Base-by-base conservation (phyloP, 2,329 filamentous ascomycete species). In the Talaromyces islandicus region DNA sequence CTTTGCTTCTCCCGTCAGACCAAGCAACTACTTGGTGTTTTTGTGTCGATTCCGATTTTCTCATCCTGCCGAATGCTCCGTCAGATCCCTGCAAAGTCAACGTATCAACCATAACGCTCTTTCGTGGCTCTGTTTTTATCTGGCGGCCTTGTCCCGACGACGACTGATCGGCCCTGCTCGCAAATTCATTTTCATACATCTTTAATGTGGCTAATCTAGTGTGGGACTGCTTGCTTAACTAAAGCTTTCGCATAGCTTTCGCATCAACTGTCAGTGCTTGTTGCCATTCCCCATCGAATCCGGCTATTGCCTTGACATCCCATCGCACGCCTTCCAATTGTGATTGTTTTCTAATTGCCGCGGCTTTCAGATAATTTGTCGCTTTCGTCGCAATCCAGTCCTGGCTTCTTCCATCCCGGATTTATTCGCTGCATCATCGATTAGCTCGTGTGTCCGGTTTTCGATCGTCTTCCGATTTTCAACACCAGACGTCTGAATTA, bases 101-200 rank as follows among this genome's bases (percentile, higher is more conserved):
- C 46, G 27, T 48, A 54, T 43, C 48, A 38, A 46, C 29, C 48
- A 38, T 51, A 50, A 57, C 59, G 50, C 59, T 60, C 48, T 29
- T 57, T 54, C 43, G 51, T 43, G 46, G 27, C 35, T 25, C 30
- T 38, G 53, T 24, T 54, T 32, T 56, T 29, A 27, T 27, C 53
- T 53, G 57, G 54, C 48, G 60, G 29, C 55, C 29, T 51, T 58
- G 56, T 61, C 56, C 58, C 59, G 56, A 58, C 59, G 56, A 56
- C 57, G 50, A 56, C 57, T 57, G 46, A 43, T 38, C 38, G n/a
- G 29, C 24, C 30, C 35, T 55, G 12, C 21, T 55, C 25, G 19
- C 17, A 24, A 4, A 35, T 32, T 35, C 19, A 29, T 24, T 21
- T 41, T 27, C 43, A 57, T 46, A 57, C 52, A 60, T 46, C 54